Evolutionary conservation across 1,139 yeast species (phyloP), one percentile per base, ranked within the genome.

Genomic region (Sugiyamaella sp.): DNA sequence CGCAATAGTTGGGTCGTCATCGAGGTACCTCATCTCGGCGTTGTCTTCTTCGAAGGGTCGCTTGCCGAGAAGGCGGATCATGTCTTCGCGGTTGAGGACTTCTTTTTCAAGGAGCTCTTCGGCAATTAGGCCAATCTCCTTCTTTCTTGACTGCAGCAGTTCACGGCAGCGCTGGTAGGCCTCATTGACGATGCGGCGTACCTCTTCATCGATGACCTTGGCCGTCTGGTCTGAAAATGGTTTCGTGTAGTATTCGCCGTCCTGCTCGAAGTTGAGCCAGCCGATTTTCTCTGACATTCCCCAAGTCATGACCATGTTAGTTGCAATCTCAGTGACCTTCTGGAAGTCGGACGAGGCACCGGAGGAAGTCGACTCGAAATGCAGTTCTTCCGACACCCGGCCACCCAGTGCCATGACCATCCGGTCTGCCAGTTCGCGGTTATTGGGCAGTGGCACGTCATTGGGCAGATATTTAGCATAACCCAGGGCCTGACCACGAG

Each of bases 341-440:
- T 90, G 89, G 76, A 93, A 93, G 71, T 93, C 99, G 69, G 93
- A 97, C 53, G 89, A 84, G 0, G 97, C 99, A 57, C 99, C 99
- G 55, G 95, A 85, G 3, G 98, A 93, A 21, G 93, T 97, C 1
- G 91, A 83, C 39, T 82, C 80, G 69, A 93, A 93, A 71, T 91
- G 93, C 43, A 93, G 71, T 72, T 93, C 98, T 71, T 93, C 99
- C 43, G 96, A 85, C 2, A 90, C 97, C 65, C 99, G 82, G 5
- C 99, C 99, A 49, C 98, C 99, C 51, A 93, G 78, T 0, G 98
- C 90, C 96, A 93, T 95, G 21, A 90, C 82, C 96, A 93, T 91
- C 62, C 96, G 79, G 68, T 93, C 96, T 56, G 76, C 73, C 61
- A 91, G 80, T 71, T 93, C 96, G 60, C 83, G 82, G 56, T 86